Evolutionary conservation across 2,329 filamentous ascomycete genomes (phyloP), one percentile per base, ranked within the genome.

Genomic region (Trichoderma simmonsii): DNA sequence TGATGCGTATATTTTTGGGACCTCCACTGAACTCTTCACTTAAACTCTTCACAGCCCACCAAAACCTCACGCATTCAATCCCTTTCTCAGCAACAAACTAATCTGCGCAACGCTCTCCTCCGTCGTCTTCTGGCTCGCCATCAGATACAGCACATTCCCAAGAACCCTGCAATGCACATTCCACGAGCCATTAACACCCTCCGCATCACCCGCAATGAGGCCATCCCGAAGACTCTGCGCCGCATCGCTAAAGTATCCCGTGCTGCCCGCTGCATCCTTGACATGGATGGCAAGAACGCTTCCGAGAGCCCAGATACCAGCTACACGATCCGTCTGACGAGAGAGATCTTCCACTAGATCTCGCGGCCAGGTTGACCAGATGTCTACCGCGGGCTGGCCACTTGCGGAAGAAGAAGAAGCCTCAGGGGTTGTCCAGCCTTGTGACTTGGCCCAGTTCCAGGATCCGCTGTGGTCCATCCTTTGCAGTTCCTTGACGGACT

Each of bases 341-440:
- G 92, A 94, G 2, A 95, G 77, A 14, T 82, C 79, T 2, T 82
- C 80, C 2, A 95, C 83, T 32, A 94, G 87, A 0, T 81, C 78
- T 1, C 84, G 84, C 0, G 89, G 88, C 93, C 93, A 96, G 72
- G 90, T 87, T 71, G 92, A 94, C 92, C 92, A 95, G 0, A 78
- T 76, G 2, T 75, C 67, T 0, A 15, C 36, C 14, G 48, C 15
- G 3, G 66, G 48, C 15, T 61, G 39, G n/a, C 15, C 21, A 18
- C 36, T 36, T 24, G 36, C 8, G 4, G 4, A 6, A 21, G 66
- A 32, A n/a, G 66, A 30, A 21, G 66, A 30, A 32, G 48, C 39
- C 15, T 39, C 61, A 6, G n/a, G 14, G 15, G 32, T 15, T 26
- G n/a, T 26, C 77, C 77, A 79, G 6, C 89, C 91, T 61, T 85